Conservation (phyloP, 441 rosid species). For the Hura crepitans region DNA sequence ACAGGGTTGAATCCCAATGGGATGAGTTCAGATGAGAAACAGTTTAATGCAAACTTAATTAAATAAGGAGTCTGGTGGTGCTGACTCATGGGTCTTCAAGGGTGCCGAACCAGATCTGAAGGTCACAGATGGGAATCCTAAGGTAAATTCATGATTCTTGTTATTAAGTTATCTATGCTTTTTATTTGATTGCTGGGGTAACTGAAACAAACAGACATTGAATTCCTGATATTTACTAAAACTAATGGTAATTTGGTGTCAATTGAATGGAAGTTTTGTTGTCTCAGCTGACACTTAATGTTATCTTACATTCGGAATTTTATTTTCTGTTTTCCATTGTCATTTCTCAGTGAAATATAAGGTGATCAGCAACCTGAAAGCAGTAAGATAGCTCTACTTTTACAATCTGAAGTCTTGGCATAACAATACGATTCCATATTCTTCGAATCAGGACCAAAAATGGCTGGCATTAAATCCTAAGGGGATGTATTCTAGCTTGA, state of each 20-base stretch:
- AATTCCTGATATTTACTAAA: not conserved
- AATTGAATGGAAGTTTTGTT: not conserved
- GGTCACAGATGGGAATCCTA: constrained; percentile 22
- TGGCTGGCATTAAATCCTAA: constrained; percentile 9
- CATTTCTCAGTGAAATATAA: no score
- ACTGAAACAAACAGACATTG: not conserved
- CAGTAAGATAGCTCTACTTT: not conserved
- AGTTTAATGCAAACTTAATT: constrained; percentile 17
- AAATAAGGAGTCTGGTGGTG: constrained; percentile 27
- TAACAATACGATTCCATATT: constrained; percentile 8
- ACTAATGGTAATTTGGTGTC: not conserved
- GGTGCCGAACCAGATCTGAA: constrained; percentile 35
- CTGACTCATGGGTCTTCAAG: constrained; percentile 44
- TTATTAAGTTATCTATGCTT: not conserved
- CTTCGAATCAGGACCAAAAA: constrained; percentile 14
- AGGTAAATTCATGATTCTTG: constrained; percentile 26
- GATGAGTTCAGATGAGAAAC: constrained; percentile 18
- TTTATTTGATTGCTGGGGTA: not conserved
- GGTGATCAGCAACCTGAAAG: no score
- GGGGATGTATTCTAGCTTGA: constrained; percentile 30
- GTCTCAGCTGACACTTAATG: not conserved
- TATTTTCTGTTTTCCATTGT: not conserved
- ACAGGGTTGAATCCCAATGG: constrained; percentile 11
- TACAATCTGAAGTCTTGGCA: not conserved
- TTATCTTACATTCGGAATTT: not conserved